Evolutionary conservation across 805 yeast species (phyloP).

Genomic region (Hanseniaspora clermontiae): DNA sequence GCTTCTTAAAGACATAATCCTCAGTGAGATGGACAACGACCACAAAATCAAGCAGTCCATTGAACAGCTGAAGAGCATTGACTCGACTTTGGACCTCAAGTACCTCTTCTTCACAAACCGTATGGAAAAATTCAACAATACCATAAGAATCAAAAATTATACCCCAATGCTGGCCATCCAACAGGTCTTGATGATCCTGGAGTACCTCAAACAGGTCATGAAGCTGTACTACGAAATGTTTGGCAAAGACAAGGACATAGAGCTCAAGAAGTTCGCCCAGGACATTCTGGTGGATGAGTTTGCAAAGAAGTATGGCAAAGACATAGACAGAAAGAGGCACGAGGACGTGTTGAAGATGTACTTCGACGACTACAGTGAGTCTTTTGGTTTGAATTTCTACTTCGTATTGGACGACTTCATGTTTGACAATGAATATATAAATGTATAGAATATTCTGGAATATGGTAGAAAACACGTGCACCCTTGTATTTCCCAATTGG

Average conservation of each 20-base stretch:
- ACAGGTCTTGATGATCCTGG: background rate
- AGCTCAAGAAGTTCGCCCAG: conserved; percentile 1
- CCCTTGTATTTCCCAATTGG: too few relatives aligned
- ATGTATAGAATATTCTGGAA: background rate
- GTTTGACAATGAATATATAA: background rate
- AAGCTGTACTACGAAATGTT: background rate
- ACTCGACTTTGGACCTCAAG: background rate
- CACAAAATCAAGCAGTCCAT: background rate
- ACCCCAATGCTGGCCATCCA: background rate
- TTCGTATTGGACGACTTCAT: conserved; percentile 4
- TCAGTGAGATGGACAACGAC: background rate
- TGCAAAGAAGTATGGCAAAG: background rate
- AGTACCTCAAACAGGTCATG: conserved; percentile 4
- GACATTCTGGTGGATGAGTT: background rate
- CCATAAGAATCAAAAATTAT: background rate
- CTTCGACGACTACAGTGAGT: background rate
- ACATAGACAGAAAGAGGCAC: background rate
- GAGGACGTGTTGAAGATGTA: conserved; percentile 1
- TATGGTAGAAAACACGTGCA: too few relatives aligned
- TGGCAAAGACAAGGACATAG: background rate
- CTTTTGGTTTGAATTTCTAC: background rate
- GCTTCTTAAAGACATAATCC: background rate
- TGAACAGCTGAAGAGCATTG: background rate
- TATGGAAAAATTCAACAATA: background rate
- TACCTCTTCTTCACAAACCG: background rate